Evolutionary conservation across 352 stramenopile genomes (phyloP).

Genomic region (Pythium aphanidermatum): DNA sequence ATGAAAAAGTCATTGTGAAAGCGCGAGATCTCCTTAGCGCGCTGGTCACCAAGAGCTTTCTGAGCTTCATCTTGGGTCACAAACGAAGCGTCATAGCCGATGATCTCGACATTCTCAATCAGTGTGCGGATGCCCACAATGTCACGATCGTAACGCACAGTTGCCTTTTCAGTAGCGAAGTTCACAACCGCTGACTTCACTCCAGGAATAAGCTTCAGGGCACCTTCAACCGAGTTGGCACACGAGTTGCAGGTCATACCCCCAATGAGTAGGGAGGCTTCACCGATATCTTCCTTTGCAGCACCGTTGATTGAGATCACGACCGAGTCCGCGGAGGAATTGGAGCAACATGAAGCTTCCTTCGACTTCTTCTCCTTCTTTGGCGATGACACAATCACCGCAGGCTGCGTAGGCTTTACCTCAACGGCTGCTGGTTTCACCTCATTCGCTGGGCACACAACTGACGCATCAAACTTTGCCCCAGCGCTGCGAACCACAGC

Average conservation of each 20-base stretch:
- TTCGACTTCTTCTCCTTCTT: conserved; percentile 11
- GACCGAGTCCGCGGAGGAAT: conserved; percentile 1
- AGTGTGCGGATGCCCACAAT: conserved; percentile 73
- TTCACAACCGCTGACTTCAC: conserved; percentile 78
- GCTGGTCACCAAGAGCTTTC: conserved; percentile 78
- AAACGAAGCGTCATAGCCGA: conserved; percentile 87
- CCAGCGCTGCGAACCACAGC: conserved; percentile 36
- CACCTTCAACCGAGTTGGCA: conserved; percentile 86
- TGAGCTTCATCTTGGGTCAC: conserved; percentile 60
- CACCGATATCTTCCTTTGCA: conserved; percentile 37
- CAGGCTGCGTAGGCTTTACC: conserved; percentile 12
- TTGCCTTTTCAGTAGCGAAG: conserved; percentile 85
- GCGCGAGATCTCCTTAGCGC: conserved; percentile 64
- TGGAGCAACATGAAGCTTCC: conserved; percentile 13
- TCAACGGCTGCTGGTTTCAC: conserved; percentile 1
- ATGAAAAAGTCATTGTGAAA: conserved; percentile 86
- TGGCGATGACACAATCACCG: conserved; percentile 13
- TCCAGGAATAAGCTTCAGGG: conserved; percentile 67
- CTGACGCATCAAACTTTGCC: conserved; percentile 60
- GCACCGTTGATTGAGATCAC: conserved; percentile 8
- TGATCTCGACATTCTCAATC: conserved; percentile 83
- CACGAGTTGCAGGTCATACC: conserved; percentile 93
- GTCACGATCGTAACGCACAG: conserved; percentile 69
- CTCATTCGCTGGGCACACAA: conserved; percentile 4
- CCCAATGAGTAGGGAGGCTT: conserved; percentile 61